These are phyloP conservation scores for Talaromyces amestolkiae DNA, from an alignment of 2,329 filamentous ascomycete species.

Conservation along the genomic window DNA sequence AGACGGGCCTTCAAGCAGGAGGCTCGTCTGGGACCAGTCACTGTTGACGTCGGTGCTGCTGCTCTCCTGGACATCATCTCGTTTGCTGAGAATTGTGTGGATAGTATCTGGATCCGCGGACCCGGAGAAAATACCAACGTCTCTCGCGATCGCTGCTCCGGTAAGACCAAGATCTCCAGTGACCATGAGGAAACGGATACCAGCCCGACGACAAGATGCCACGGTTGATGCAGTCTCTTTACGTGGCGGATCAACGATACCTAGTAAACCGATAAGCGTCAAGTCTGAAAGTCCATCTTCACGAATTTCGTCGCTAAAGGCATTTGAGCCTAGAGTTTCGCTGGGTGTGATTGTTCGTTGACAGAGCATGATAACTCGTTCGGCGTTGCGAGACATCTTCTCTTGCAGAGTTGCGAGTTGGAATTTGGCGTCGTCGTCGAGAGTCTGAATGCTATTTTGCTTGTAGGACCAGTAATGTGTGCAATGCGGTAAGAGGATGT, in stretches of 20 bases:
- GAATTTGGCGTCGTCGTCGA: slow-evolving; percentile 50
- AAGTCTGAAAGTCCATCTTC: slow-evolving; percentile 43
- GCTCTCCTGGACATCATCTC: background rate
- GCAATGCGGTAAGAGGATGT: slow-evolving; percentile 67
- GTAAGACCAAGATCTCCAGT: slow-evolving; percentile 45
- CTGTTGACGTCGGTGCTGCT: slow-evolving; percentile 14
- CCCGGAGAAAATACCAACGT: slow-evolving; percentile 45
- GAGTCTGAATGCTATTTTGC: slow-evolving; percentile 52
- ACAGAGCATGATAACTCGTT: slow-evolving; percentile 67
- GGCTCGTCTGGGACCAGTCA: slow-evolving; percentile 43
- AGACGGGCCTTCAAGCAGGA: slow-evolving; percentile 66
- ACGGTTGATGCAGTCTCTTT: slow-evolving; percentile 37
- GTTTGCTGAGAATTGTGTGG: slow-evolving; percentile 25
- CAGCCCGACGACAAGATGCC: slow-evolving; percentile 35
- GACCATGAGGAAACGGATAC: slow-evolving; percentile 45
- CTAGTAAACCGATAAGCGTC: slow-evolving; percentile 53
- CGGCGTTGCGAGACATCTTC: slow-evolving; percentile 65
- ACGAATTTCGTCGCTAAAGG: slow-evolving; percentile 52
- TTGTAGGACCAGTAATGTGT: slow-evolving; percentile 57
- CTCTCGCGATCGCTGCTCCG: slow-evolving; percentile 40
- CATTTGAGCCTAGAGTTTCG: slow-evolving; percentile 46
- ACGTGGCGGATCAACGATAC: slow-evolving; percentile 44
- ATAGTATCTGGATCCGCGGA: slow-evolving; percentile 54
- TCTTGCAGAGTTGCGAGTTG: slow-evolving; percentile 63
- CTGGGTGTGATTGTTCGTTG: slow-evolving; percentile 55